Evolutionary conservation across 116 monocot species (phyloP), one percentile per base, ranked within the genome.

Genomic region (Cymodocea nodosa): DNA sequence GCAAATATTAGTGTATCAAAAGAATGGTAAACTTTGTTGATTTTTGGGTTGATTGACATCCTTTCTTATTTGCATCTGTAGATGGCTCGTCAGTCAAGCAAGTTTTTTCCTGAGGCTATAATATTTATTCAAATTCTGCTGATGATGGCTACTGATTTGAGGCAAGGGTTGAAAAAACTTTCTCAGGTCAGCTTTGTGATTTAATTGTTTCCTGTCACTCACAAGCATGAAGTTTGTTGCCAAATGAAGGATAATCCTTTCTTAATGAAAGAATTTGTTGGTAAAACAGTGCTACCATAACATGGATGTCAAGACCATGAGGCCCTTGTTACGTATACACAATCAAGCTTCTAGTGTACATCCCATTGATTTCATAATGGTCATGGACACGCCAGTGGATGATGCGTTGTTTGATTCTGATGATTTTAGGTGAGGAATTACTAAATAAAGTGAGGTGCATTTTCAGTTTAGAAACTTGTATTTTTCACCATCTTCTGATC

Each of bases 31-130:
- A 44, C 44, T 12, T 58, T 58, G 58, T n/a, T 25, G 0, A 25
- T 23, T 25, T 58, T 20, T 22, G 10, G 15, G 58, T 11, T 58
- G 15, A 58, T 15, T 15, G 22, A 14, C 22, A 58, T 58, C 20
- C 58, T 58, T 58, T 22, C 22, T 37, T 36, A 61, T 59, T 59
- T 58, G 24, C 34, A 69, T 15, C 2, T 75, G 37, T 62, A 98
- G 97, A 75, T 86, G 36, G 65, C 78, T 56, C 80, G 86, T 75
- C 84, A 88, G 73, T 98, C 88, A 60, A 70, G 64, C 20, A 98
- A 91, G 62, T 85, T 82, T 73, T 98, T 69, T 50, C 91, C 97
- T 2, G 97, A 98, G 77, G 82, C 79, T 22, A 59, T 91, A 23
- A 51, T 65, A 15, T 98, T 91, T 77, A 39, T 98, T 25, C 78